Conservation (phyloP, 768 basidiomycete species). For the Tulasnella sp. region DNA sequence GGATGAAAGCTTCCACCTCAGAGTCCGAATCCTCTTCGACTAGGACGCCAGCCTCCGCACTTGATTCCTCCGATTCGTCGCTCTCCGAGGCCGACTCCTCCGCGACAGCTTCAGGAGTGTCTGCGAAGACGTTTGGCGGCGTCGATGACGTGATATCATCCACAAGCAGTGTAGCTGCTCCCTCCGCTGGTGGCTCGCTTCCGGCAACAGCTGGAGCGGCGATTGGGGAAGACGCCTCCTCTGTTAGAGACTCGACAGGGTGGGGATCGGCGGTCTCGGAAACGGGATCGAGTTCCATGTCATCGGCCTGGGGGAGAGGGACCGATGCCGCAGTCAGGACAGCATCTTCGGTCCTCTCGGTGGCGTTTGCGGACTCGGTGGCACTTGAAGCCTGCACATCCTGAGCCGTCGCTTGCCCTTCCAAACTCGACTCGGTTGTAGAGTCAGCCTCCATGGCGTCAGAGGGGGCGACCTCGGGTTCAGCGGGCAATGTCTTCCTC, state of each 20-base stretch:
- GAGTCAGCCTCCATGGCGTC: background rate
- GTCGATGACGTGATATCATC: background rate
- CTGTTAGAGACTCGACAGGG: background rate
- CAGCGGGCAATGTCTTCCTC: constrained; percentile 22
- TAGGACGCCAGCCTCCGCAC: background rate
- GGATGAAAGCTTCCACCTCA: background rate
- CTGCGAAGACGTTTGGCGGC: background rate
- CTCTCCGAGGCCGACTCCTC: background rate
- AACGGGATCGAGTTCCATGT: background rate
- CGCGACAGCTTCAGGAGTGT: background rate
- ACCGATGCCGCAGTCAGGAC: background rate
- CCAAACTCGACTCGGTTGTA: background rate
- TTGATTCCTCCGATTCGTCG: background rate
- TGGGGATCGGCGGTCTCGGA: background rate
- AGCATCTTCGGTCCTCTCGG: background rate
- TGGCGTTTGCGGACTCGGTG: background rate
- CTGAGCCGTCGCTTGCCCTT: background rate
- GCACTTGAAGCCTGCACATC: background rate
- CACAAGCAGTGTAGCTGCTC: background rate
- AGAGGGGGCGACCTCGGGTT: background rate
- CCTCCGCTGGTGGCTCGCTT: background rate
- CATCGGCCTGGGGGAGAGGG: background rate
- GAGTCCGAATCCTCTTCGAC: background rate
- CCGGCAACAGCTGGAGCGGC: background rate
- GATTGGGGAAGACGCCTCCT: background rate